phyloP scores from a whole-genome alignment of 1,284 basidiomycete species.

The Farysia itapuensis region DNA sequence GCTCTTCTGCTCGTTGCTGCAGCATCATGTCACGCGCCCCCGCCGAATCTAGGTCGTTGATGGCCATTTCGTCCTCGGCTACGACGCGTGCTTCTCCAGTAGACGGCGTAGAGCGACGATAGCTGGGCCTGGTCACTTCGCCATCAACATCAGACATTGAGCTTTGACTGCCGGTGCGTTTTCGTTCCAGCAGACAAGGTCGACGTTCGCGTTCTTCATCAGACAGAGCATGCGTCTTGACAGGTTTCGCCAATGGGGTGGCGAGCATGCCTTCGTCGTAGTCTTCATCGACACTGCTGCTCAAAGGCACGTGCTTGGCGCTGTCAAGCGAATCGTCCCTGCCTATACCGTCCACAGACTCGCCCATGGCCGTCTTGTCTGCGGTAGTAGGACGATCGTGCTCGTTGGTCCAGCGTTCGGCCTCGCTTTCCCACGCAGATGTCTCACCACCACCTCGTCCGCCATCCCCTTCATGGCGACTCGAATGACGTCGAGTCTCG shows the following conservation, averaged over 20 bases:
- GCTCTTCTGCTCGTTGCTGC: constrained; percentile 39
- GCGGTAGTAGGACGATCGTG: constrained; percentile 1
- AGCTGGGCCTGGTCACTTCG: constrained; percentile 2
- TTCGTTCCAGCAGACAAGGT: constrained; percentile 22
- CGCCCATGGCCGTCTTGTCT: neutral
- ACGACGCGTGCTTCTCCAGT: no score
- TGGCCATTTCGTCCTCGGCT: constrained; percentile 22
- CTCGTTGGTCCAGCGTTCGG: constrained; percentile 26
- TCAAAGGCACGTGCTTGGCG: constrained; percentile 4
- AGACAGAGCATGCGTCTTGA: constrained; percentile 2
- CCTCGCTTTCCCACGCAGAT: constrained; percentile 42
- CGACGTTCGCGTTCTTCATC: constrained; percentile 17
- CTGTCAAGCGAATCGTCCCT: constrained; percentile 8
- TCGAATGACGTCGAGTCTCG: constrained; percentile 24
- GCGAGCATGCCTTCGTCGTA: constrained; percentile 34
- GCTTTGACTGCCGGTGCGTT: constrained; percentile 23
- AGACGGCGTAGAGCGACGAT: constrained; percentile 9
- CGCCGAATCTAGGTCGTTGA: constrained; percentile 33
- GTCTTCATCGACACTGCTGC: constrained; percentile 29
- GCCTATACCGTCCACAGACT: constrained; percentile 1
- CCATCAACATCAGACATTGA: constrained; percentile 28
- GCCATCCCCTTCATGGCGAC: constrained; percentile 3
- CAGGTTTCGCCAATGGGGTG: constrained; percentile 27
- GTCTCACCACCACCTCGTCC: constrained; percentile 28
- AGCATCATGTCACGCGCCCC: constrained; percentile 46